Base-by-base conservation (phyloP, 2,329 filamentous ascomycete species). In the Fusarium coicis region DNA sequence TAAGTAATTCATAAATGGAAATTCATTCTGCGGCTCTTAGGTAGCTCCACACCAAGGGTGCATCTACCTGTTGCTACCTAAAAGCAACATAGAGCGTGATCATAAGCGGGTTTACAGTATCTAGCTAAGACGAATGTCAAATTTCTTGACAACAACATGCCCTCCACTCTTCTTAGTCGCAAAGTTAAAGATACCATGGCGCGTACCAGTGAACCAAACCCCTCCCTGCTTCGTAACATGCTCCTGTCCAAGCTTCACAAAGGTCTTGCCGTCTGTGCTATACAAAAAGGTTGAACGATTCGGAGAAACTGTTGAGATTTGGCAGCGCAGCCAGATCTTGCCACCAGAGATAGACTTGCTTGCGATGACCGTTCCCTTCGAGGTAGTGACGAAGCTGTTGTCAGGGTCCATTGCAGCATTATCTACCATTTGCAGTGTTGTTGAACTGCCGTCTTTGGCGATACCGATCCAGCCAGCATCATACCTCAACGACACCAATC, bases 191-290 rank as follows among this genome's bases (percentile, higher is more conserved):
- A 19, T 21, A 19, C 16, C 18, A 2, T 52, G n/a, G 1, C 49
- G 47, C 2, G 47, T 50, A 34, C 30, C 30, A 34, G 47, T 50
- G 47, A 50, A 19, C 30, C 30, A 50, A 50, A 15, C 47, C n/a
- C 47, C 16, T 14, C 47, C 47, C 11, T 50, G 16, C 30, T 50
- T 19, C 2, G n/a, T 15, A 12, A 34, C 30, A 23, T 34, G 47
- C 4, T 50, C 16, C 30, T 23, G n/a, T 19, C n/a, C 47, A 34
- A 50, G 5, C 30, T 50, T 23, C 5, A 34, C 7, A 50, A 34
- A 34, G 4, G 7, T 9, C 30, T 19, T 34, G 11, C 16, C 30
- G 0, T 50, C 21, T 2, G 7, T 34, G 2, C 30, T 34, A 3
- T 23, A 18, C 3, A 18, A 19, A 11, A 50, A 50, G 0, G 10